Percentiles rank a stretch among this genome's conserved stretches.
These are phyloP conservation scores for Ustilago crameri DNA, from an alignment of 1,284 basidiomycete species.

Conservation along the genomic window DNA sequence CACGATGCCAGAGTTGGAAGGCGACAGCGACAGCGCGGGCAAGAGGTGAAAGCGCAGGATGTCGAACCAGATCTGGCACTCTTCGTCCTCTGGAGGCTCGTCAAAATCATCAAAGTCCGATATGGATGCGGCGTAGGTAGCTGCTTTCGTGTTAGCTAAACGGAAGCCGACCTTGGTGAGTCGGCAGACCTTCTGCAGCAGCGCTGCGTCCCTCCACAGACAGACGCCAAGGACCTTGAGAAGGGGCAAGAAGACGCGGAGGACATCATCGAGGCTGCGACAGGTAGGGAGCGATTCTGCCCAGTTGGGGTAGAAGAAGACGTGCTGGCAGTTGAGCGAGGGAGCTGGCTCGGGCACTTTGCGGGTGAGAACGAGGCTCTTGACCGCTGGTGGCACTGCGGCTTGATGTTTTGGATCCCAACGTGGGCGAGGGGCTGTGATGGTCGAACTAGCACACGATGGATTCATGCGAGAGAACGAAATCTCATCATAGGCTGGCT, in stretches of 20 bases:
- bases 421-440: constrained; percentile 63
- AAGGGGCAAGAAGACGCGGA: constrained; percentile 53
- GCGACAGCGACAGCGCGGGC: constrained; percentile 85
- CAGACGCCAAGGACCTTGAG: constrained; percentile 60
- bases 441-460: constrained; percentile 70
- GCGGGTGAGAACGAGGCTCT: constrained; percentile 43
- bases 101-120: constrained; percentile 22
- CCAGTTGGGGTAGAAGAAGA: constrained; percentile 65
- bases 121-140: constrained; percentile 10
- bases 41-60: constrained; percentile 83
- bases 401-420: constrained; percentile 45
- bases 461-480: constrained; percentile 73
- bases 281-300: constrained; percentile 40
- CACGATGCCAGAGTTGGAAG: constrained; percentile 75
- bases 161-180: constrained; percentile 48
- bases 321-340: constrained; percentile 36
- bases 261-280: constrained; percentile 38
- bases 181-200: constrained; percentile 61
- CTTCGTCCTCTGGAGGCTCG: constrained; percentile 32
- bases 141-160: constrained; percentile 21
- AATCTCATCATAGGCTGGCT: constrained; percentile 57
- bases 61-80: constrained; percentile 77
- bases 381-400: constrained; percentile 15
- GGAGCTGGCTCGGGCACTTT: constrained; percentile 60
- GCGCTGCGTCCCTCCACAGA: constrained; percentile 45